phyloP scores from a whole-genome alignment of 2,329 filamentous ascomycete genomes.

The Zasmidium angulare region DNA sequence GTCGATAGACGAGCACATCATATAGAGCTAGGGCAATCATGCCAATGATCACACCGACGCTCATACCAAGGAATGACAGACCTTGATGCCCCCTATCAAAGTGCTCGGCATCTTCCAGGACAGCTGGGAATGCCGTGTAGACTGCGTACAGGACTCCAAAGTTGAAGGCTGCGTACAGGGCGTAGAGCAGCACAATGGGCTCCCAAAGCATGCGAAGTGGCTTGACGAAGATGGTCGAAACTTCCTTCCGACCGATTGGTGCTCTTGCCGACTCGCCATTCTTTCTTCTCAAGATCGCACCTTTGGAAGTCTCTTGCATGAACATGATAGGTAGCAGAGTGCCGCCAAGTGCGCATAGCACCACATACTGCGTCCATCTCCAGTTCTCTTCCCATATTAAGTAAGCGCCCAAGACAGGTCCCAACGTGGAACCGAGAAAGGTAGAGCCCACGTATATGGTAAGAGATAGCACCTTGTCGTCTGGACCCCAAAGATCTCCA shows the following conservation, averaged over 20 bases:
- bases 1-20: slow-evolving; percentile 29
- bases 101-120: slow-evolving; percentile 27
- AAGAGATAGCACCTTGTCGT: slow-evolving; percentile 31
- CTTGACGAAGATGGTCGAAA: slow-evolving; percentile 20
- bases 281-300: slow-evolving; percentile 39
- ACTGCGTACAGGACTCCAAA: slow-evolving; percentile 26
- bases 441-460: slow-evolving; percentile 36
- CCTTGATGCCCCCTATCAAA: slow-evolving; percentile 35
- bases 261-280: slow-evolving; percentile 6
- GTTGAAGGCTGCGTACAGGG: slow-evolving; percentile 16
- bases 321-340: slow-evolving; percentile 39
- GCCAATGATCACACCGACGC: slow-evolving; percentile 32
- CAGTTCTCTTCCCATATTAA: slow-evolving; percentile 38
- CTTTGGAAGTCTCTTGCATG: slow-evolving; percentile 55
- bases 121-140: slow-evolving; percentile 19
- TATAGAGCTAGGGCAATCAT: slow-evolving; percentile 32
- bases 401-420: slow-evolving; percentile 44
- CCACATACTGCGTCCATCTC: slow-evolving; percentile 42
- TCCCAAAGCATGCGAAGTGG: slow-evolving; percentile 30
- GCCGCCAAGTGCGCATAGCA: slow-evolving; percentile 38
- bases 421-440: slow-evolving; percentile 39
- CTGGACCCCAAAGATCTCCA: slow-evolving; percentile 38
- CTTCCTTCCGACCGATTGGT: slow-evolving; percentile 23
- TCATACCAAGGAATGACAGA: slow-evolving; percentile 36
- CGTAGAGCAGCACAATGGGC: slow-evolving; percentile 28